These are phyloP conservation scores for Raddia distichophylla DNA, from an alignment of 176 grass and related monocot species.

Conservation along the genomic window DNA sequence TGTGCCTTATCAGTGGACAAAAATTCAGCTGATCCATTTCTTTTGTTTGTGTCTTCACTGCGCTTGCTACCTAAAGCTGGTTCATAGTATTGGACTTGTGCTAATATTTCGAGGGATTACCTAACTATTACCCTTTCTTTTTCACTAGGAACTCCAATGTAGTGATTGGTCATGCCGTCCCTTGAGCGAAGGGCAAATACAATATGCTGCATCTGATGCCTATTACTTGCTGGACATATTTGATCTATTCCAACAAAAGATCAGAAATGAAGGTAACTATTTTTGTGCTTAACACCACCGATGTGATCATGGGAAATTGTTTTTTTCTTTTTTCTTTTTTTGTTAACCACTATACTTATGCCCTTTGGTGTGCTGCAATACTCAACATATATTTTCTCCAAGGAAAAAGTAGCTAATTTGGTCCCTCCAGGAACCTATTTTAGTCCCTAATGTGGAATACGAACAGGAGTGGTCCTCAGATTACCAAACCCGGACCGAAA, in stretches of 20 bases:
- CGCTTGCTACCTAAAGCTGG: neutral
- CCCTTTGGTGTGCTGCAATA: too few species aligned
- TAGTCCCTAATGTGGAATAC: too few species aligned
- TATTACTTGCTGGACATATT: constrained; percentile 94
- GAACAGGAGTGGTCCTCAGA: too few species aligned
- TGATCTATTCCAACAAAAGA: constrained; percentile 60
- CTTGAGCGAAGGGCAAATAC: constrained; percentile 82
- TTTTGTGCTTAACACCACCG: constrained; percentile 14
- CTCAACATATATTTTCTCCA: too few species aligned
- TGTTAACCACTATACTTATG: too few species aligned
- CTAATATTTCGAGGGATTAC: constrained; percentile 13
- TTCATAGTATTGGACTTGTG: neutral
- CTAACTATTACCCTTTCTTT: constrained; percentile 10
- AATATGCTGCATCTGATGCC: constrained; percentile 96
- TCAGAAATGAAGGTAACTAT: constrained; percentile 58
- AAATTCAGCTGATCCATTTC: constrained; percentile 10
- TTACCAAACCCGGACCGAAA: too few species aligned
- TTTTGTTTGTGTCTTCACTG: constrained; percentile 22
- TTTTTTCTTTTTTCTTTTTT: neutral
- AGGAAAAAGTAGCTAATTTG: too few species aligned
- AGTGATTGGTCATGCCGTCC: constrained; percentile 95
- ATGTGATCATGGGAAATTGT: constrained; percentile 9
- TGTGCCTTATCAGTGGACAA: neutral
- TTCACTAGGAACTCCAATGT: constrained; percentile 88
- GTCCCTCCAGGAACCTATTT: too few species aligned